Conservation (phyloP, 805 yeast genomes). For the Pichia cabralensis region DNA sequence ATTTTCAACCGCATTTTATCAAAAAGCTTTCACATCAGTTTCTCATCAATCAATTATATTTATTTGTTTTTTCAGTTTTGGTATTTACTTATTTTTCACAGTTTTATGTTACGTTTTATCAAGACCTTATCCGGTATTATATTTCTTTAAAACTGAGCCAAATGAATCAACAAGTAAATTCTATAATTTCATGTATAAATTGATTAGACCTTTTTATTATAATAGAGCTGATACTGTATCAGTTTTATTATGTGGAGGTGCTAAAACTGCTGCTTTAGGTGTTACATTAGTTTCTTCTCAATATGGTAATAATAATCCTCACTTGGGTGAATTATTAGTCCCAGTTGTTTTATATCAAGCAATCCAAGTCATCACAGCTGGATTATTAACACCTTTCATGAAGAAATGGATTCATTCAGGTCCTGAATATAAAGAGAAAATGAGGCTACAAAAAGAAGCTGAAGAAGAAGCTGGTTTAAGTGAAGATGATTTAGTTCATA, state of each 20-base stretch:
- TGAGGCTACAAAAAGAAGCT: background rate
- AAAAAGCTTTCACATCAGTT: conserved; percentile 54
- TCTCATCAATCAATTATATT: conserved; percentile 55
- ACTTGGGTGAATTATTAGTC: conserved; percentile 63
- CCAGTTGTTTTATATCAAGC: conserved; percentile 83
- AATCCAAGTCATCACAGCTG: conserved; percentile 79
- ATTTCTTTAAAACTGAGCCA: conserved; percentile 39
- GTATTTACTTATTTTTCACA: conserved; percentile 71
- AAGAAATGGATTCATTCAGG: conserved; percentile 55
- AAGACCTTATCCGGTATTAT: conserved; percentile 42
- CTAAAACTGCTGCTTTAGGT: conserved; percentile 88
- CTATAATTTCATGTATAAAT: conserved; percentile 36
- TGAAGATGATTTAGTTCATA: background rate
- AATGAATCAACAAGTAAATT: conserved; percentile 30
- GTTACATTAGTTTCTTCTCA: conserved; percentile 60
- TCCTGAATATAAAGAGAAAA: background rate
- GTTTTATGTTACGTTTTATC: conserved; percentile 47
- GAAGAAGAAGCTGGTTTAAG: background rate
- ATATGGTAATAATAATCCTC: conserved; percentile 52
- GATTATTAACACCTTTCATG: conserved; percentile 55
- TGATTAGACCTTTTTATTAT: conserved; percentile 60
- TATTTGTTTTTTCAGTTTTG: conserved; percentile 74
- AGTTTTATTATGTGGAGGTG: conserved; percentile 82
- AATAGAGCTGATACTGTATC: conserved; percentile 64
- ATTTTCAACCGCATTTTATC: conserved; percentile 81